These are phyloP conservation scores for Leucocoprinus birnbaumii DNA, from an alignment of 768 basidiomycete species.

Conservation along the genomic window DNA sequence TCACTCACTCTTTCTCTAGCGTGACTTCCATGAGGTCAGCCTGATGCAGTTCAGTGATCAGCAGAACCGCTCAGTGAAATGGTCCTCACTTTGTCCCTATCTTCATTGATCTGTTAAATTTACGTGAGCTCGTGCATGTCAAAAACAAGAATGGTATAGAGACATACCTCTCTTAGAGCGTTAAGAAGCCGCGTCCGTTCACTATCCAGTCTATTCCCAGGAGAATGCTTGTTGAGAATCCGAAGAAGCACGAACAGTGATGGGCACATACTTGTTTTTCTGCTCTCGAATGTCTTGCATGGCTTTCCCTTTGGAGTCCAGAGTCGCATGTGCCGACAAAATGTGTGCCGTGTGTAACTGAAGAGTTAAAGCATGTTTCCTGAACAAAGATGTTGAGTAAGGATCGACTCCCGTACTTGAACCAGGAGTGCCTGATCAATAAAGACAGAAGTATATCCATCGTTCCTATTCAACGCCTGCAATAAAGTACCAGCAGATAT, in stretches of 20 bases:
- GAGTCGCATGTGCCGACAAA: slow-evolving; percentile 74
- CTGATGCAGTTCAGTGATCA: no score
- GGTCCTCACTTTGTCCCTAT: slow-evolving; percentile 61
- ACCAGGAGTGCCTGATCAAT: not conserved
- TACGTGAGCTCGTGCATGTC: not conserved
- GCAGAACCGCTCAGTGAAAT: no score
- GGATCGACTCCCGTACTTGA: not conserved
- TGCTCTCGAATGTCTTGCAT: slow-evolving; percentile 83
- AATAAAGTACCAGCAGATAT: not conserved
- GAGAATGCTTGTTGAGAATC: not conserved
- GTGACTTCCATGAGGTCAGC: slow-evolving; percentile 68
- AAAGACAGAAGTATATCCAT: no score
- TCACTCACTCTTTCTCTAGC: slow-evolving; percentile 64
- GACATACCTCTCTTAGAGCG: slow-evolving; percentile 62
- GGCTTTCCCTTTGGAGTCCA: slow-evolving; percentile 75
- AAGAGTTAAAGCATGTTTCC: slow-evolving; percentile 81
- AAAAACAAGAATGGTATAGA: slow-evolving; percentile 4
- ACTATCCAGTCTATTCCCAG: slow-evolving; percentile 60
- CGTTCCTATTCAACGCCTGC: not conserved
- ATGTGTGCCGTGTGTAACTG: slow-evolving; percentile 89
- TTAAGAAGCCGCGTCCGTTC: slow-evolving; percentile 69
- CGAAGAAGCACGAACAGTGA: not conserved
- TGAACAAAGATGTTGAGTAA: slow-evolving; percentile 22
- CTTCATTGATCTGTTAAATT: slow-evolving; percentile 64
- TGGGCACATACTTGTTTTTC: slow-evolving; percentile 66